Evolutionary conservation across 345 rosid species (phyloP), one percentile per base, ranked within the genome.

Genomic region (Salix suchowensis): DNA sequence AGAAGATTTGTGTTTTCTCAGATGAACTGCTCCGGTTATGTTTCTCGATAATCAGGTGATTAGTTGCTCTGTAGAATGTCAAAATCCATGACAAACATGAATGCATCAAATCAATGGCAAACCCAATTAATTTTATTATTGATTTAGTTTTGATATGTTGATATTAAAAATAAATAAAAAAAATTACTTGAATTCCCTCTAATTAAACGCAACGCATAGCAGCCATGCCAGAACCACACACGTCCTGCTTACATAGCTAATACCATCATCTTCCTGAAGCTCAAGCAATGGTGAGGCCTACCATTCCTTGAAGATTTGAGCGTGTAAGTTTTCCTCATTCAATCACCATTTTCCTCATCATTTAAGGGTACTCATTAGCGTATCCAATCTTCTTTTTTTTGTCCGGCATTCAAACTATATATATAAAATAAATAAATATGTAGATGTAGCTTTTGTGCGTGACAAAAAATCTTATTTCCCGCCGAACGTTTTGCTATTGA

Each of bases 401-500:
- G 62, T n/a, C 24, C 5, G 26, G 62, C 62, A n/a, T n/a, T 55
- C 28, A 58, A n/a, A 23, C 10, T 14, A 58, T 9, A 58, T 58
- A 24, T n/a, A n/a, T 2, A 19, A 0, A 8, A 19, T 2, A n/a
- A 54, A 55, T 7, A n/a, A 55, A 9, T 0, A 8, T 55, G 13
- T 55, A 55, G 26, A 55, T 9, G 62, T 55, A 55, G 62, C 26
- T 55, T 55, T 21, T 40, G 66, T 32, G 58, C 14, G 39, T 65
- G 6, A 34, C 11, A n/a, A 34, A 7, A 13, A 44, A 13, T 19
- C n/a, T 67, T 5, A n/a, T 67, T 86, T 80, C 84, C 84, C 84
- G 81, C 78, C 79, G 65, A 82, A 74, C 30, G 61, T 5, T 62
- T 46, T 75, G 50, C 21, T 50, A 37, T 8, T 13, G 68, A 67